Conservation (phyloP, 2,329 filamentous ascomycete species). For the Claviceps sorghi region DNA sequence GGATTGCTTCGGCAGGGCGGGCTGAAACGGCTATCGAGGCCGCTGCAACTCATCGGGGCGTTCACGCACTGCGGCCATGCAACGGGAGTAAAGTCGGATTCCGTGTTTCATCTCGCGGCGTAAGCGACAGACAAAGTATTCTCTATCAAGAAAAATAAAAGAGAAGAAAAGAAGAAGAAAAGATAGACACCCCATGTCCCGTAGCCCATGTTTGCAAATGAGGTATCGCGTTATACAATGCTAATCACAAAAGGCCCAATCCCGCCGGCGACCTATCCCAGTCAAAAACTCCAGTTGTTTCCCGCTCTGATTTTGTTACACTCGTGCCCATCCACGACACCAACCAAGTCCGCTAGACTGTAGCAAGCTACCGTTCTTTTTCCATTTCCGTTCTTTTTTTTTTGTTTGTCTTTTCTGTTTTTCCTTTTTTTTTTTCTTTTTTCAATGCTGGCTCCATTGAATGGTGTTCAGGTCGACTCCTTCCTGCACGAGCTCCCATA, state of each 20-base stretch:
- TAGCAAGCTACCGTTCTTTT: not conserved
- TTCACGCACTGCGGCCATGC: not conserved
- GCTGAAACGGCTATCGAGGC: no score
- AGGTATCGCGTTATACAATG: not conserved
- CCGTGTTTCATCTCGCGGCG: not conserved
- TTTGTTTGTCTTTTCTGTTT: no score
- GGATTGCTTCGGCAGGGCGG: no score
- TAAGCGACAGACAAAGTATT: not conserved
- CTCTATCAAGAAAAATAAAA: no score
- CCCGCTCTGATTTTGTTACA: not conserved
- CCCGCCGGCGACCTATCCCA: not conserved
- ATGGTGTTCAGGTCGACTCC: conserved; percentile 92
- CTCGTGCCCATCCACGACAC: not conserved
- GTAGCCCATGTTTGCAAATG: not conserved
- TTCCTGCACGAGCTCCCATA: conserved; percentile 97
- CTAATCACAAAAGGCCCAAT: not conserved
- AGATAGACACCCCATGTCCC: conserved; percentile 4
- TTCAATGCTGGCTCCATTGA: conserved; percentile 92
- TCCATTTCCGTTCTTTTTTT: no score
- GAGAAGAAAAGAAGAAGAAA: no score
- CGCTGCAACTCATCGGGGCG: no score
- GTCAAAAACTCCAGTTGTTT: not conserved
- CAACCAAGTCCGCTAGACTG: not conserved
- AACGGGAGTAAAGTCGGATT: not conserved
- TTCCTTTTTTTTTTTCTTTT: conserved; percentile 10